Base-by-base conservation (phyloP, 2,329 filamentous ascomycete species). In the Aspergillus amoenus region DNA sequence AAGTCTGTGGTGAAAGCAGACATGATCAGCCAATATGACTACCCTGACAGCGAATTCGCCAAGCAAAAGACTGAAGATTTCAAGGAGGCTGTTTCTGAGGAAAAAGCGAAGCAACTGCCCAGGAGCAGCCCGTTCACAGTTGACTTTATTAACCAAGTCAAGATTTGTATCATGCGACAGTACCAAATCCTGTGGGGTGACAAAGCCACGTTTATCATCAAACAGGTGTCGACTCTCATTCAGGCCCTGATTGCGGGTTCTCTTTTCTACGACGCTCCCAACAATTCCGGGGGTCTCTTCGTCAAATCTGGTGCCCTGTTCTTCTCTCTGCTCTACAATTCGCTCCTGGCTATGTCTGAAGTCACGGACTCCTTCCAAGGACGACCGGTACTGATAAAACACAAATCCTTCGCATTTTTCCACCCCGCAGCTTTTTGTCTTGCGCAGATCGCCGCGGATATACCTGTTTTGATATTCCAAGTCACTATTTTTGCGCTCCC, bases 161-260 rank as follows among this genome's bases (percentile, higher is more conserved):
- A 76, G 37, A 78, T 83, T 2, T 83, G 82, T 54, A 70, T 87
- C 13, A 71, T 69, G 18, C 81, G 87, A 4, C 85, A 88, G 61
- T 88, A 88, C 60, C 84, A 88, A 62, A 85, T 88, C 27, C 65
- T 89, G 1, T 83, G 81, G 78, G 86, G 86, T 41, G 85, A 89
- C 69, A 87, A 85, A 62, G 77, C 82, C 0, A 86, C 84, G 0
- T 84, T 88, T 40, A 62, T 86, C 59, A 84, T 88, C 72, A 87
- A 86, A 66, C 84, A 88, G 62, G 70, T 78, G 5, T 79, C 81
- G 0, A 85, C 82, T 1, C 65, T 88, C 7, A 64, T 79, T 0
- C 84, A 88, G 64, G 85, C 86, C 0, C 70, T 90, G 5, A 82
- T 89, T 56, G 78, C 81, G 2, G 87, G 86, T 6, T 88, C 86